Percentiles rank a stretch among this genome's conserved stretches.
Conservation (phyloP, 352 stramenopile species). For the Pythium pyrilobum region DNA sequence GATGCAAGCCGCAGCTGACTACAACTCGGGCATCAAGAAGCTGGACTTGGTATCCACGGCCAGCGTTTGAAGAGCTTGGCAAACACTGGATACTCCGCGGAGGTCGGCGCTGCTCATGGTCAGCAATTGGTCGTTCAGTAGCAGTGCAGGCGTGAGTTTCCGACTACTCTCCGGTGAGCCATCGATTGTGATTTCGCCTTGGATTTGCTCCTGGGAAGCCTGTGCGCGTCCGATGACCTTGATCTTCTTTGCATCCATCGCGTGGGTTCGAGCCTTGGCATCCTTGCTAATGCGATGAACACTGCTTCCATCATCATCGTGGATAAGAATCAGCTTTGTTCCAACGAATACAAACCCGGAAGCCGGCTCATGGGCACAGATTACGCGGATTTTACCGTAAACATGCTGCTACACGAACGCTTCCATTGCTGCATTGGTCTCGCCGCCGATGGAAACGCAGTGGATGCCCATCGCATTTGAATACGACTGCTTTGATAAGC, state of each 20-base stretch:
- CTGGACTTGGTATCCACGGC: not conserved
- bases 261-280: not conserved
- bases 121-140: not conserved
- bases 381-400: not conserved
- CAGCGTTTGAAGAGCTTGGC: not conserved
- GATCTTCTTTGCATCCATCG: too few species aligned
- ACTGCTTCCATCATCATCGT: not conserved
- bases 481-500: constrained; percentile 1
- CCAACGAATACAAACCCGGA: constrained; percentile 15
- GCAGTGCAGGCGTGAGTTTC: not conserved
- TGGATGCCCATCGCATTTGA: not conserved
- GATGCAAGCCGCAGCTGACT: too few species aligned
- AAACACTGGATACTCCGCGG: not conserved
- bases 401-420: constrained; percentile 9
- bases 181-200: too few species aligned
- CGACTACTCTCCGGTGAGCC: not conserved
- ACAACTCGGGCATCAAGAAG: constrained; percentile 12
- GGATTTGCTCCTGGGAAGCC: too few species aligned
- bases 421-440: not conserved
- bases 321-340: not conserved
- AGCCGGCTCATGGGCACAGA: constrained; percentile 3
- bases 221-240: too few species aligned
- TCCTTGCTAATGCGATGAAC: not conserved
- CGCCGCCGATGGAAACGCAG: not conserved
- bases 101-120: constrained; percentile 4